Percentiles rank a stretch among this genome's conserved stretches.
Evolutionary conservation across 2,329 filamentous ascomycete species (phyloP).

Genomic region (Talaromyces sp.): DNA sequence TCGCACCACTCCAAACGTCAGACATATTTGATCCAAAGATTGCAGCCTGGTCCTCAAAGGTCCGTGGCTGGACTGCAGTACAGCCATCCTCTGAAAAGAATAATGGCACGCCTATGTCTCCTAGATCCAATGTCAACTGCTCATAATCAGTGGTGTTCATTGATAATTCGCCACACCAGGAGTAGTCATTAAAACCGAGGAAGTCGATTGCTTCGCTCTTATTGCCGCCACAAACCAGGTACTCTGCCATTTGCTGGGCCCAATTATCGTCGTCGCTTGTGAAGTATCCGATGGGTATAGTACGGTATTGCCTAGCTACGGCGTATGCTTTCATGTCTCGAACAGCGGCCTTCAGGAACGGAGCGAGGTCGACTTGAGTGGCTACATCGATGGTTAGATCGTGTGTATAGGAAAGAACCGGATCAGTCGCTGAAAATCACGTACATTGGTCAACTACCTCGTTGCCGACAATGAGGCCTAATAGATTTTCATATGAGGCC

Average conservation of each 20-base stretch:
- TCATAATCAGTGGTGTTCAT: background rate
- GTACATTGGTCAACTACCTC: background rate
- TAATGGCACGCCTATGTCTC: background rate
- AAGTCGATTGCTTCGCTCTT: conserved; percentile 58
- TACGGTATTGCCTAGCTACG: conserved; percentile 68
- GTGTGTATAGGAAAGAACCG: background rate
- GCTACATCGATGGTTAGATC: background rate
- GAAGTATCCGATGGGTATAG: conserved; percentile 80
- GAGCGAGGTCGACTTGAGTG: conserved; percentile 77
- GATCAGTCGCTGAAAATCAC: background rate
- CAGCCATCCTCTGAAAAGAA: conserved; percentile 1
- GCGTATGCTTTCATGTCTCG: conserved; percentile 81
- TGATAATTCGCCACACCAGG: background rate
- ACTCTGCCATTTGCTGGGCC: conserved; percentile 64
- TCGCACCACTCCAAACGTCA: conserved; percentile 67
- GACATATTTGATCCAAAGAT: conserved; percentile 74
- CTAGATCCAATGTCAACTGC: background rate
- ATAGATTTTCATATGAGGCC: background rate
- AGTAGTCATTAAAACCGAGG: background rate
- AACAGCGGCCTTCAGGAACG: conserved; percentile 77
- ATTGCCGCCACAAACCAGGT: conserved; percentile 74
- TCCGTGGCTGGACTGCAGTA: conserved; percentile 34
- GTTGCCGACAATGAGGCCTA: background rate
- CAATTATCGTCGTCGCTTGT: conserved; percentile 75
- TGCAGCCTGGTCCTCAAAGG: conserved; percentile 61